Evolutionary conservation across 192 early-diverging fungal genomes (phyloP), one percentile per base, ranked within the genome.

Genomic region (Coemansia sp.): DNA sequence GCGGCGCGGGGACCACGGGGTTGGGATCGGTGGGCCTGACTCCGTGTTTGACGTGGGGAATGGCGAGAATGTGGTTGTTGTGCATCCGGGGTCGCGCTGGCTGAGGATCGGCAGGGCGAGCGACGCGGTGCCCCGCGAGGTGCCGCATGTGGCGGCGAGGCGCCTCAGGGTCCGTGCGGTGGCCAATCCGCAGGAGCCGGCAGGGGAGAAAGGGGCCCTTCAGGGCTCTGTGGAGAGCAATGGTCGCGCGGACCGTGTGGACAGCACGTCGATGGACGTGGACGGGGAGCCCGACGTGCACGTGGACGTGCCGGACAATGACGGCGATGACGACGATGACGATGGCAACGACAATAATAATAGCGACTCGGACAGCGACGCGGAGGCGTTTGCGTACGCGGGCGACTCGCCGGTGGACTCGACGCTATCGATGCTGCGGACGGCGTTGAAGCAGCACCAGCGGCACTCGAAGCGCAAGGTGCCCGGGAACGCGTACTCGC

Each of bases 1-100:
- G 56, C 58, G 56, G 30, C 62, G 64, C 18, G 51, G 63, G 16
- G 71, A 73, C 38, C 62, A 50, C 2, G 67, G 70, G 6, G 58
- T 70, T 4, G 67, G 70, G 6, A 54, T 70, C 5, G 71, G 67
- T 23, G 32, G 38, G 5, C 25, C 32, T 8, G 49, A 53, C 18
- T 52, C 47, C 1, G 56, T 56, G 5, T 32, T 73, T 22, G 62
- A 73, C 2, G 71, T 64, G 5, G 45, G 71, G 2, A 69, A 58
- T 1, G 83, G 82, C 35, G 70, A 81, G 10, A 88, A 92, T 62
- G 84, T 90, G 16, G 82, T 95, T 56, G 87, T 95, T 14, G 91
- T 95, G 53, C 90, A 95, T 40, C 86, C 93, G 3, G 93, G 93
- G 38, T 95, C 93, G 48, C 77, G 87, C 47, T 85, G 86, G 67